Percentiles rank a stretch among this genome's conserved stretches.
These are phyloP conservation scores for Amphirosellinia nigrospora DNA, from an alignment of 495 filamentous ascomycete species.

Conservation along the genomic window DNA sequence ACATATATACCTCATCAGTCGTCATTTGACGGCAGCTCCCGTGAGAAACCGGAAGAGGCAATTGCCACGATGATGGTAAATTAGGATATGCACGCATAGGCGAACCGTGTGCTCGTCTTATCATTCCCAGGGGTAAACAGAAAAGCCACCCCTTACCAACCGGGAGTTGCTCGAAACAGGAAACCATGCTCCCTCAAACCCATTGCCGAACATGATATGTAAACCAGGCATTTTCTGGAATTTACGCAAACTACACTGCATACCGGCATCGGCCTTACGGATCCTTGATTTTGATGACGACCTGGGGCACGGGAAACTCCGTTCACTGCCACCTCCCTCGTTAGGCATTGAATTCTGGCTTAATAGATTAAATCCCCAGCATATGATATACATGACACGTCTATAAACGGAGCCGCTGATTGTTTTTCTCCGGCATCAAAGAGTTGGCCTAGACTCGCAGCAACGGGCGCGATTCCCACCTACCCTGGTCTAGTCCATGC, in stretches of 20 bases:
- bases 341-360: neutral
- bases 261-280: slow-evolving; percentile 16
- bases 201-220: neutral
- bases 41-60: slow-evolving; percentile 16
- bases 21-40: slow-evolving; percentile 15
- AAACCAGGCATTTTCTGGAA: neutral
- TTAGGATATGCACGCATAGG: slow-evolving; percentile 7
- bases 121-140: neutral
- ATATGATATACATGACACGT: neutral
- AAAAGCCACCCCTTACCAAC: neutral
- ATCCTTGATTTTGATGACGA: slow-evolving; percentile 7
- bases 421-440: neutral
- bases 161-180: slow-evolving; percentile 3
- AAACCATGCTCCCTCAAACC: neutral
- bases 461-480: slow-evolving; percentile 1
- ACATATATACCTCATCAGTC: slow-evolving; percentile 1
- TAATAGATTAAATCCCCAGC: neutral
- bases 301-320: slow-evolving; percentile 9
- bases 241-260: slow-evolving; percentile 3
- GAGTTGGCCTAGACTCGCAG: neutral
- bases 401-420: neutral
- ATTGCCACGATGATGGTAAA: slow-evolving; percentile 1
- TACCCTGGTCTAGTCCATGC: neutral
- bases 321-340: neutral
- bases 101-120: slow-evolving; percentile 5